Base-by-base conservation (phyloP, 768 basidiomycete species). In the Sarcodon sp. region DNA sequence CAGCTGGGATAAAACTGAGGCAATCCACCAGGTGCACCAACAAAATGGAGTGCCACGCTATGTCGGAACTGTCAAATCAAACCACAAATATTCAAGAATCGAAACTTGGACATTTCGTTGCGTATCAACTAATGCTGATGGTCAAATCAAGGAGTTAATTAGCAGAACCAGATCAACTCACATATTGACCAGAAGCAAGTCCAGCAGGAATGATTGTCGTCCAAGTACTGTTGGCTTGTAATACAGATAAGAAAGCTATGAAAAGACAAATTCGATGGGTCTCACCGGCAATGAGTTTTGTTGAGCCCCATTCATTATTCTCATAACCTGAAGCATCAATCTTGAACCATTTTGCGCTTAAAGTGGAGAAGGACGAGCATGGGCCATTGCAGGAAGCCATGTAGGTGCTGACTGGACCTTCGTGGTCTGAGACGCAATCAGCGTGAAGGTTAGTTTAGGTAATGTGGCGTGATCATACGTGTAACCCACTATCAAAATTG, bases 1-100 rank as follows among this genome's bases (percentile, higher is more conserved):
- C 72, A 75, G 47, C 69, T 69, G 6, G 71, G 72, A 50, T 74
- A 72, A 55, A 65, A 70, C 56, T 73, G 72, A 2, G 72, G 69
- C n/a, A 58, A 59, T 16, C 51, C 54, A 27, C 21, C 21, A 27
- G 21, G 21, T 27, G 21, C 21, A 27, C 21, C 21, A 35, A 55
- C 54, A n/a, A 67, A 68, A 55, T 75, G 72, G 50, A 75, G 60
- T 12, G 72, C 73, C 33, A 74, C 57, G 47, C 21, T 27, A 27
- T 27, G 21, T 27, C 4, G 4, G 21, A 27, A 27, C 21, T 27
- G 71, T 72, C 62, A 51, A 73, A 63, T 27, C 72, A 68, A 41
- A 73, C 61, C 43, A 75, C 60, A 71, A 74, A 27, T 27, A 27
- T 27, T 27, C 21, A 27, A 4, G 21, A 27, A 27, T 27, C 21